phyloP scores from a whole-genome alignment of 2,329 filamentous ascomycete species.

The Alternaria viburni region DNA sequence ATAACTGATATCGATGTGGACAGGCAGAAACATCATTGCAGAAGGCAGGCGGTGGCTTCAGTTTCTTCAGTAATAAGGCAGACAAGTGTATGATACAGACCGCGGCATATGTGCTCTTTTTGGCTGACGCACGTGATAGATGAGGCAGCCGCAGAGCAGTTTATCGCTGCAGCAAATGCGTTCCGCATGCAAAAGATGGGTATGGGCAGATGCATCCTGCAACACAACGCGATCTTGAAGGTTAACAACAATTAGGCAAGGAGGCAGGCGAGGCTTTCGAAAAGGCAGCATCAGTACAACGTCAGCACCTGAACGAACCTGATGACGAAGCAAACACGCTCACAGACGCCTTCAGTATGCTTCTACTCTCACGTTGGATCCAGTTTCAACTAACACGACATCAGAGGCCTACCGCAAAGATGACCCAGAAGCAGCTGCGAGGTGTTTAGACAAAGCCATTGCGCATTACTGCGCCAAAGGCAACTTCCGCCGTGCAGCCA shows the following conservation, averaged over 20 bases:
- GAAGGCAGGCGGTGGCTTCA: constrained; percentile 80
- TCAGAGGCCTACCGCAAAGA: constrained; percentile 82
- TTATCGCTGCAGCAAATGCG: constrained; percentile 86
- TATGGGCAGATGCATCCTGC: constrained; percentile 49
- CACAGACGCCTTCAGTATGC: constrained; percentile 79
- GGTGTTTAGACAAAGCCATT: constrained; percentile 80
- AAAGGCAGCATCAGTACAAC: constrained; percentile 80
- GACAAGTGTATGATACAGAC: constrained; percentile 68
- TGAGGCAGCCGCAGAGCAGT: constrained; percentile 86
- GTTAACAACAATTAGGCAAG: constrained; percentile 63
- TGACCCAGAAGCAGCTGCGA: constrained; percentile 80
- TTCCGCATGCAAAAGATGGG: constrained; percentile 87
- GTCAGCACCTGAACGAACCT: constrained; percentile 81
- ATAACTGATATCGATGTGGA: constrained; percentile 36
- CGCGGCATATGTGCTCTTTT: background rate
- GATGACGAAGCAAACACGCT: constrained; percentile 90
- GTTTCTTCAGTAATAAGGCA: constrained; percentile 82
- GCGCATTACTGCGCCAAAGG: constrained; percentile 86
- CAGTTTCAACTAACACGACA: constrained; percentile 12
- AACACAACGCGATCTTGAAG: background rate
- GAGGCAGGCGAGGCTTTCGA: constrained; percentile 90
- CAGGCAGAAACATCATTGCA: constrained; percentile 87
- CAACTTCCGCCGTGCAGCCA: constrained; percentile 88
- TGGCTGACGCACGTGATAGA: constrained; percentile 49
- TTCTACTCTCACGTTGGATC: background rate